phyloP scores from a whole-genome alignment of 192 early-diverging fungal genomes.

The Backusella westeae region DNA sequence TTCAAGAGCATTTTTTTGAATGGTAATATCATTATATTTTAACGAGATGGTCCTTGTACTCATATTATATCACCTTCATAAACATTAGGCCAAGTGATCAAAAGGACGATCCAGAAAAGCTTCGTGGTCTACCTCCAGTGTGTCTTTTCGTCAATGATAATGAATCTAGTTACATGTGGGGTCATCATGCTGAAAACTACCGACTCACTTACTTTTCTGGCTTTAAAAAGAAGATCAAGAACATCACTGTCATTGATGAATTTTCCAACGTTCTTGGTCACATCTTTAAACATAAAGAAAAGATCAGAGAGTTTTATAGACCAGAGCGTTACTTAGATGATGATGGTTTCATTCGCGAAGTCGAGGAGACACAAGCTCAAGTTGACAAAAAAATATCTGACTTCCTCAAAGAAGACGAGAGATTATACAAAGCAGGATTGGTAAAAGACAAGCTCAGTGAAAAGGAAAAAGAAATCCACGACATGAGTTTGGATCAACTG shows the following conservation, averaged over 20 bases:
- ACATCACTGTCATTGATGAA: not conserved
- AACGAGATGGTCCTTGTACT: not conserved
- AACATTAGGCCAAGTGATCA: not conserved
- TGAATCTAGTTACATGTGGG: not conserved
- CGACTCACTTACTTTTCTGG: not conserved
- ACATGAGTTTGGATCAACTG: not conserved
- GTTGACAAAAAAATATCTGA: not conserved
- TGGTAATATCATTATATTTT: not conserved
- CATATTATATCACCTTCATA: not conserved
- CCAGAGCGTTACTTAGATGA: not conserved
- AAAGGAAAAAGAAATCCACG: not conserved
- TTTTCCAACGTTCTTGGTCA: not conserved
- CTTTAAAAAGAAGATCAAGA: not conserved
- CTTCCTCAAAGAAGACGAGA: not conserved
- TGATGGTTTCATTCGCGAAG: not conserved
- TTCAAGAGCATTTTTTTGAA: constrained; percentile 3
- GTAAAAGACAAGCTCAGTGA: not conserved
- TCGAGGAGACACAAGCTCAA: not conserved
- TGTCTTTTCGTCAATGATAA: not conserved
- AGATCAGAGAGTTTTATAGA: not conserved
- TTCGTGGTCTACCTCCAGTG: not conserved
- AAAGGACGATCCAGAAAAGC: not conserved
- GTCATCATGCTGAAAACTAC: constrained; percentile 1
- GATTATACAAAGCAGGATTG: not conserved
- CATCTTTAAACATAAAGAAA: not conserved